These are phyloP conservation scores for Wallacemonas collosoma DNA, from an alignment of 208 protist species.

Conservation along the genomic window DNA sequence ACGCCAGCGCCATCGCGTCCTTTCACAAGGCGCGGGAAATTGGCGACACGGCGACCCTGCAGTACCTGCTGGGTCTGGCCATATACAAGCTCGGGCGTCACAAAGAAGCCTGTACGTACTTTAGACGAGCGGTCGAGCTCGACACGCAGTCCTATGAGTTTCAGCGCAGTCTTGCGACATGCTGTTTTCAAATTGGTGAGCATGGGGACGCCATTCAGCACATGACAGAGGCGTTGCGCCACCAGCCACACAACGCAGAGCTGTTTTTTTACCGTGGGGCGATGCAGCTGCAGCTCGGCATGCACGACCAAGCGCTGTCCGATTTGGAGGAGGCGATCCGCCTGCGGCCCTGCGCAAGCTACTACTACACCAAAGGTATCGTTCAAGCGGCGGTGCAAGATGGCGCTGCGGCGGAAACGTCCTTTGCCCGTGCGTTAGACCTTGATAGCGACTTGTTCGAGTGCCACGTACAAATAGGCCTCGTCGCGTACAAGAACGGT, in stretches of 20 bases:
- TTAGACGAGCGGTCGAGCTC: constrained; percentile 71
- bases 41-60: constrained; percentile 55
- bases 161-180: constrained; percentile 68
- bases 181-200: constrained; percentile 53
- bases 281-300: constrained; percentile 52
- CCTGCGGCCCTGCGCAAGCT: constrained; percentile 36
- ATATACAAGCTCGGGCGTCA: constrained; percentile 69
- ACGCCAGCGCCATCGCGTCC: constrained; percentile 38
- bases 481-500: constrained; percentile 47
- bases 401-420: constrained; percentile 25
- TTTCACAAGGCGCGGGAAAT: constrained; percentile 61
- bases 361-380: constrained; percentile 59
- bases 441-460: constrained; percentile 36
- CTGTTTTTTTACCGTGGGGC: constrained; percentile 82
- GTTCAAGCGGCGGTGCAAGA: constrained; percentile 28
- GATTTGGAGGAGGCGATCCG: constrained; percentile 70
- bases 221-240: constrained; percentile 72
- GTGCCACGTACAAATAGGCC: constrained; percentile 54
- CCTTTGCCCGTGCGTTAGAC: constrained; percentile 42
- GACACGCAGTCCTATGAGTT: constrained; percentile 58
- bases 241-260: constrained; percentile 35
- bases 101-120: constrained; percentile 47
- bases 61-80: constrained; percentile 79
- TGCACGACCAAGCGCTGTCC: constrained; percentile 48
- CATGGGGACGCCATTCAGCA: constrained; percentile 61